These are phyloP conservation scores for Yamadazyma membranifaciens DNA, from an alignment of 1,139 yeast genomes.

Conservation along the genomic window DNA sequence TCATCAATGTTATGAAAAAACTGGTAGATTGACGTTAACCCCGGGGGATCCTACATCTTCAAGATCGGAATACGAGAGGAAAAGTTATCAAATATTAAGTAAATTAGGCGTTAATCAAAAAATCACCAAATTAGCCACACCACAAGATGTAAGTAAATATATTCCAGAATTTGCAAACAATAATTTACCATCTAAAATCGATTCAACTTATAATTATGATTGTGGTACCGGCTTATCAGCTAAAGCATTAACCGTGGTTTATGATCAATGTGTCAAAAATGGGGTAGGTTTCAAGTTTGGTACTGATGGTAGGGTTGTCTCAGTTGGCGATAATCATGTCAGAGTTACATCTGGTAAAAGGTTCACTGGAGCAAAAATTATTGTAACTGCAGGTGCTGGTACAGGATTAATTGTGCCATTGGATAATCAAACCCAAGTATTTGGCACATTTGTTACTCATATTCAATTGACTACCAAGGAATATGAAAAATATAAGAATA, in stretches of 20 bases:
- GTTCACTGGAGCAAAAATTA: conserved; percentile 23
- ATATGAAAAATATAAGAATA: conserved; percentile 25
- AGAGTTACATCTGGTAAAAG: conserved; percentile 19
- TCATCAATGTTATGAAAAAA: conserved; percentile 26
- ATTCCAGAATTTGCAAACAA: conserved; percentile 12
- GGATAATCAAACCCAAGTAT: conserved; percentile 30
- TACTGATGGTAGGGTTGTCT: conserved; percentile 12
- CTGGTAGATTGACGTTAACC: conserved; percentile 28
- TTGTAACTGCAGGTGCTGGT: conserved; percentile 34
- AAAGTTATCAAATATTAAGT: conserved; percentile 13
- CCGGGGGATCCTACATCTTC: conserved; percentile 14
- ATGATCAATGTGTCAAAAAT: conserved; percentile 15
- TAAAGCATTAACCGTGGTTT: conserved; percentile 23
- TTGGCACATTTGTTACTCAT: conserved; percentile 35
- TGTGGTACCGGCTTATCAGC: conserved; percentile 33
- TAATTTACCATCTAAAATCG: conserved; percentile 11
- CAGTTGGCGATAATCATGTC: conserved; percentile 15
- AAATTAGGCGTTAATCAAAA: conserved; percentile 13
- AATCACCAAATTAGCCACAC: conserved; percentile 9
- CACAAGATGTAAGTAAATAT: conserved; percentile 9
- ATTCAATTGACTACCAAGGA: conserved; percentile 26
- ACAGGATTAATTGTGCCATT: conserved; percentile 29
- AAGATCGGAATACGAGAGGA: conserved; percentile 14
- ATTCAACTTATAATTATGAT: conserved; percentile 18
- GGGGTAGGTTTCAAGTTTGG: conserved; percentile 33